Conservation (phyloP, 192 early-diverging fungal genomes). For the Spinellus fusiger region DNA sequence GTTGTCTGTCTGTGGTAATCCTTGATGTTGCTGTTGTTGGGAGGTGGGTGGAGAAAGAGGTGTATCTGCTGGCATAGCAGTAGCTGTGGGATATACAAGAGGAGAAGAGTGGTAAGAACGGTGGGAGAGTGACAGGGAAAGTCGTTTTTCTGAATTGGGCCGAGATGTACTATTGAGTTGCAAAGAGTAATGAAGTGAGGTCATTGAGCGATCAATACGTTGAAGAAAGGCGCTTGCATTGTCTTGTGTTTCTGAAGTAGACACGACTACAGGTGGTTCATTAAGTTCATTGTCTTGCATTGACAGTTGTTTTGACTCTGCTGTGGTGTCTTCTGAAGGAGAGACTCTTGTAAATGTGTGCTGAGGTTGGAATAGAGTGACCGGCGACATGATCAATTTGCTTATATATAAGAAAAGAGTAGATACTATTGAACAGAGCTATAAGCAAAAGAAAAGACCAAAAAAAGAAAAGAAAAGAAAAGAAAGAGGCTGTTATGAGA, state of each 20-base stretch:
- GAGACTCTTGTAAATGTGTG: background rate
- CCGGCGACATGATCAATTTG: background rate
- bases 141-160: background rate
- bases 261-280: no score
- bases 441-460: background rate
- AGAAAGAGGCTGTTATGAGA: background rate
- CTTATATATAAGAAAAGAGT: background rate
- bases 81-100: no score
- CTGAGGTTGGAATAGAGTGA: background rate
- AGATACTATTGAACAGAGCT: background rate
- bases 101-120: background rate
- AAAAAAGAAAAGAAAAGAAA: background rate
- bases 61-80: no score
- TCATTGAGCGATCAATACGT: background rate
- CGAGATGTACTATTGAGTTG: background rate
- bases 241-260: background rate
- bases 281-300: background rate
- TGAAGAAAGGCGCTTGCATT: background rate
- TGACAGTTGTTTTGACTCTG: background rate
- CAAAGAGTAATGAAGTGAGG: background rate
- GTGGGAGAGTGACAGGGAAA: background rate
- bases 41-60: background rate
- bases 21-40: background rate
- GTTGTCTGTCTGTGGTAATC: background rate
- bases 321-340: no score